Percentiles rank a stretch among this genome's conserved stretches.
Conservation (phyloP, 768 basidiomycete genomes). For the Xerocomellus dryophilus region DNA sequence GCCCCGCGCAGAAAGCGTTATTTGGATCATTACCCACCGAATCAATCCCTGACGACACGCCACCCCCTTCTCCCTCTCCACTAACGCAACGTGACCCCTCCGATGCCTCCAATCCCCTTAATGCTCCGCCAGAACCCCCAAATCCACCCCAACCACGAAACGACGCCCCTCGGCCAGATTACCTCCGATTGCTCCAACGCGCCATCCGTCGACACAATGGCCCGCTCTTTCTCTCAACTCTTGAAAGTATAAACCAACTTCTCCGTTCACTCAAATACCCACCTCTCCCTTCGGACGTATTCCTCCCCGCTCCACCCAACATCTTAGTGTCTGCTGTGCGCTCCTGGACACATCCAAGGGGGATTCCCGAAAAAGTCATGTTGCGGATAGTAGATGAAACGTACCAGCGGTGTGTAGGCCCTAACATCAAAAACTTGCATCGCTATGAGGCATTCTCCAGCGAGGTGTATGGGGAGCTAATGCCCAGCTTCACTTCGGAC, state of each 20-base stretch:
- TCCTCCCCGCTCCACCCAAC: conserved; percentile 45
- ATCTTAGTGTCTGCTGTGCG: conserved; percentile 43
- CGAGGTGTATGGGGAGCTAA: conserved; percentile 87
- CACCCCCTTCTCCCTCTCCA: conserved; percentile 36
- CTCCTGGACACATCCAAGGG: conserved; percentile 43
- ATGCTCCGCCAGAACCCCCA: conserved; percentile 26
- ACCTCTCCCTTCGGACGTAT: conserved; percentile 48
- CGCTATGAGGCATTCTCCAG: conserved; percentile 82
- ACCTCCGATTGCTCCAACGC: conserved; percentile 62
- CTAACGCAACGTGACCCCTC: conserved; percentile 33
- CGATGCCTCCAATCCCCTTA: conserved; percentile 30
- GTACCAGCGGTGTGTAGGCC: conserved; percentile 92
- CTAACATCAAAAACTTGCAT: conserved; percentile 75
- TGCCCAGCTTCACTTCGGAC: conserved; percentile 66
- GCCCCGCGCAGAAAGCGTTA: conserved; percentile 56
- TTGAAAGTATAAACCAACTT: conserved; percentile 59
- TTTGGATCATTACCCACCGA: conserved; percentile 65
- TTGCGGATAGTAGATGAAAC: conserved; percentile 84
- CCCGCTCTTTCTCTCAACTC: conserved; percentile 62
- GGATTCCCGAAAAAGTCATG: conserved; percentile 63
- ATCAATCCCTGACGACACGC: conserved; percentile 23
- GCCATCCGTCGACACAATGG: conserved; percentile 70
- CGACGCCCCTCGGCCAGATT: conserved; percentile 24
- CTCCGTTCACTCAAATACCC: conserved; percentile 68
- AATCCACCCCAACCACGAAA: conserved; percentile 23